A percentile compares a stretch with the other conserved stretches of the same genome.
Conservation (phyloP, 306 rosid genomes). For the Dryas drummondii region DNA sequence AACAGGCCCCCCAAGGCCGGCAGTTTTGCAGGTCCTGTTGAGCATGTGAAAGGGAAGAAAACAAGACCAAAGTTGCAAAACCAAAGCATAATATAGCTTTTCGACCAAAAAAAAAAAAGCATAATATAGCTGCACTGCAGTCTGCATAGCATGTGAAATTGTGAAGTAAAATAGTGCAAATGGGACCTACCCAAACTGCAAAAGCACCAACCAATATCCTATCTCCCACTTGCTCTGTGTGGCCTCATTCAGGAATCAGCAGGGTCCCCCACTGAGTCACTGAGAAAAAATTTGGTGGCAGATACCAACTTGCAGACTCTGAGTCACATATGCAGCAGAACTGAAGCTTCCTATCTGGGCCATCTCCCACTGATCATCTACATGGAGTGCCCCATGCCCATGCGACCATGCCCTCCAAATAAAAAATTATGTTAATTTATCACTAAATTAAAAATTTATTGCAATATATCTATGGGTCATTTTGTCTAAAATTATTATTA, state of each 20-base stretch:
- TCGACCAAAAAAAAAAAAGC: too few species aligned
- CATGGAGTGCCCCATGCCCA: background rate
- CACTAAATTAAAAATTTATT: too few species aligned
- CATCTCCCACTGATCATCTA: background rate
- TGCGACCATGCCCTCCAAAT: background rate
- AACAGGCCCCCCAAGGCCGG: background rate
- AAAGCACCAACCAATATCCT: background rate
- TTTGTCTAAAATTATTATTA: too few species aligned
- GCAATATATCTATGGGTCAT: too few species aligned
- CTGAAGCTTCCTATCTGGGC: constrained; percentile 2
- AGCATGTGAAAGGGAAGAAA: constrained; percentile 1
- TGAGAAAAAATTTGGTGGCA: background rate
- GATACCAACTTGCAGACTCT: background rate
- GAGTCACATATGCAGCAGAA: background rate
- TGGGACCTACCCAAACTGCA: background rate
- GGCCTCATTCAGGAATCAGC: background rate
- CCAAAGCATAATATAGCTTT: background rate
- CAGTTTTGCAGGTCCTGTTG: background rate
- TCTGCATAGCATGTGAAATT: background rate
- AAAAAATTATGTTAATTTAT: too few species aligned
- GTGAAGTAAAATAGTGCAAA: background rate
- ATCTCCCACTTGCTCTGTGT: background rate
- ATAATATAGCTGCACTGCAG: background rate
- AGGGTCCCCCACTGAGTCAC: background rate
- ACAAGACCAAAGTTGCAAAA: background rate